Conservation (phyloP, 2,329 filamentous ascomycete species). For the Alternaria solani region DNA sequence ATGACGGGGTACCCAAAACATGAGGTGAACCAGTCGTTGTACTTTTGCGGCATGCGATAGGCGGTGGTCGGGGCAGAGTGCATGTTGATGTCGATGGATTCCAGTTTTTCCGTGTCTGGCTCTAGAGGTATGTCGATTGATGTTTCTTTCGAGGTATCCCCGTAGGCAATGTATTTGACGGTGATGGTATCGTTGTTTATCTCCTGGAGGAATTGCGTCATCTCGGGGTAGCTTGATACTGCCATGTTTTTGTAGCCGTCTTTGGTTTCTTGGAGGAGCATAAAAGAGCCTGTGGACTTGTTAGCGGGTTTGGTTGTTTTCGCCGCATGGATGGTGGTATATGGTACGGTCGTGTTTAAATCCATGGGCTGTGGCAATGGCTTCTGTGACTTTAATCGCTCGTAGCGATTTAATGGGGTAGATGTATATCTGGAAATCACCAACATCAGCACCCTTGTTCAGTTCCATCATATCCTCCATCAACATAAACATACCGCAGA, state of each 20-base stretch:
- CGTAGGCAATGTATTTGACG: conserved; percentile 52
- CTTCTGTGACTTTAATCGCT: conserved; percentile 47
- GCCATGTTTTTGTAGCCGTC: conserved; percentile 54
- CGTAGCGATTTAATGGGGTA: conserved; percentile 60
- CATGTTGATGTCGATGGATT: conserved; percentile 53
- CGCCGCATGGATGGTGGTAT: not conserved
- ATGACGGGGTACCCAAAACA: conserved; percentile 56
- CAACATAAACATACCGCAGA: conserved; percentile 37
- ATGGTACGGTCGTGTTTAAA: conserved; percentile 55
- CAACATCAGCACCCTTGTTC: not conserved
- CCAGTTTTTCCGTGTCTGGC: conserved; percentile 48
- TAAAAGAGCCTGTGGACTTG: conserved; percentile 34
- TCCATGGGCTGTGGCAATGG: conserved; percentile 54
- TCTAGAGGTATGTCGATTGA: conserved; percentile 51
- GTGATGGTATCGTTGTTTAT: conserved; percentile 48
- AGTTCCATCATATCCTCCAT: not conserved
- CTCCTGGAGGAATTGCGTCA: conserved; percentile 53
- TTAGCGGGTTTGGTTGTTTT: not conserved
- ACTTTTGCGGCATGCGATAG: conserved; percentile 54
- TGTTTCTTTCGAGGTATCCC: conserved; percentile 32
- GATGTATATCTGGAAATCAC: conserved; percentile 49
- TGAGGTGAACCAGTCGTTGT: conserved; percentile 54
- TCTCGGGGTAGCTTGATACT: conserved; percentile 50
- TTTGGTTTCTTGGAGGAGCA: conserved; percentile 53
- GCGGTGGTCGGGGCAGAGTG: conserved; percentile 54